Conservation (phyloP, 768 basidiomycete species). For the Tricholoma matsutake region DNA sequence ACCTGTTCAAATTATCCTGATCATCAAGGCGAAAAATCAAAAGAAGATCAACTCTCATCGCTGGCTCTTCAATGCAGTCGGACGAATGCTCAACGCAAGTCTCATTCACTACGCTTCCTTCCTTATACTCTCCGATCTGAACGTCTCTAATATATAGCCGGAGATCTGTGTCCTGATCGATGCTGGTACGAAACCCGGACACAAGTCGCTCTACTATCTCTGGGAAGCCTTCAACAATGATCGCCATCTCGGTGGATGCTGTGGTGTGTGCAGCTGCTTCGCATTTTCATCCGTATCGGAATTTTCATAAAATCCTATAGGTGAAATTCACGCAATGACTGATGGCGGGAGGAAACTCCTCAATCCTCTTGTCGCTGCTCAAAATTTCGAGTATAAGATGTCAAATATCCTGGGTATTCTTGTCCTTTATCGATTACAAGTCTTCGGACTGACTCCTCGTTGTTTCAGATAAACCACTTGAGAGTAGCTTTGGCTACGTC, state of each 20-base stretch:
- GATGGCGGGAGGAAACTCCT: constrained; percentile 90
- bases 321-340: constrained; percentile 95
- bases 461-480: constrained; percentile 80
- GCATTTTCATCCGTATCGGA: background rate
- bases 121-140: background rate
- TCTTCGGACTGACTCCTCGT: background rate
- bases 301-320: background rate
- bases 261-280: constrained; percentile 33
- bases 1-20: constrained; percentile 87
- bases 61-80: constrained; percentile 95
- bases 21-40: constrained; percentile 92
- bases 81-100: constrained; percentile 63
- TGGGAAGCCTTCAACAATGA: constrained; percentile 92
- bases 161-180: constrained; percentile 92
- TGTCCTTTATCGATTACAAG: background rate
- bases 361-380: constrained; percentile 91
- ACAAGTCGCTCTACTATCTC: constrained; percentile 92
- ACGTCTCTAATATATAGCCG: constrained; percentile 50
- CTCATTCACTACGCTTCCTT: constrained; percentile 4
- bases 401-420: constrained; percentile 82
- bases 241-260: constrained; percentile 76
- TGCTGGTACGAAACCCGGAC: constrained; percentile 94
- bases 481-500: constrained; percentile 94
- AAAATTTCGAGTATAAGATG: constrained; percentile 99
- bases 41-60: constrained; percentile 97